Conservation (phyloP, 2,329 filamentous ascomycete species). For the Fusarium luffae region DNA sequence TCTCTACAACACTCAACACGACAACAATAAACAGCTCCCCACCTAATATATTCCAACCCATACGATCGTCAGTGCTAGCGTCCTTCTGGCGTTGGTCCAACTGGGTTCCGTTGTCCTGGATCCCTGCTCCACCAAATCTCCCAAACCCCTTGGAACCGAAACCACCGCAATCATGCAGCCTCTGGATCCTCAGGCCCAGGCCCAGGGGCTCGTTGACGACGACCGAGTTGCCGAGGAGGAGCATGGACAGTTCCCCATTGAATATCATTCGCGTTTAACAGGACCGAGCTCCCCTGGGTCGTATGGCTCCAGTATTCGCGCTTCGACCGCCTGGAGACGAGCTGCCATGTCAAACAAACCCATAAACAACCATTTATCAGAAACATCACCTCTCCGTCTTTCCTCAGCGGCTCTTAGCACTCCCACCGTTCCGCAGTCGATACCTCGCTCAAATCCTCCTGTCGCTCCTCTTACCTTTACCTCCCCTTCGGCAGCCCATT, state of each 20-base stretch:
- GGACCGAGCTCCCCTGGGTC: constrained; percentile 32
- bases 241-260: constrained; percentile 36
- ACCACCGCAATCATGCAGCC: constrained; percentile 47
- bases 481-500: constrained; percentile 32
- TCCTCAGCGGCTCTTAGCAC: constrained; percentile 32
- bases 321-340: constrained; percentile 30
- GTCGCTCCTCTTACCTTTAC: constrained; percentile 23
- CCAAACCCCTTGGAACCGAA: constrained; percentile 42
- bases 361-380: constrained; percentile 35
- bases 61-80: constrained; percentile 28
- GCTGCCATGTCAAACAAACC: constrained; percentile 32
- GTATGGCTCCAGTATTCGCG: constrained; percentile 37
- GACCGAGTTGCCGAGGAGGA: constrained; percentile 26
- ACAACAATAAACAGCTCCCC: constrained; percentile 2
- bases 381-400: constrained; percentile 35
- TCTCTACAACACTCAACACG: neutral
- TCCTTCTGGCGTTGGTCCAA: constrained; percentile 26
- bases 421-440: constrained; percentile 25
- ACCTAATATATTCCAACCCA: constrained; percentile 8
- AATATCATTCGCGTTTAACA: constrained; percentile 42
- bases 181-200: constrained; percentile 34
- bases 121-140: constrained; percentile 40
- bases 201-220: constrained; percentile 34
- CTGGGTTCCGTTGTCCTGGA: constrained; percentile 36
- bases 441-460: constrained; percentile 18